Evolutionary conservation across 129 eudicot genomes (phyloP).

Genomic region (Gnaphalium uliginosum): DNA sequence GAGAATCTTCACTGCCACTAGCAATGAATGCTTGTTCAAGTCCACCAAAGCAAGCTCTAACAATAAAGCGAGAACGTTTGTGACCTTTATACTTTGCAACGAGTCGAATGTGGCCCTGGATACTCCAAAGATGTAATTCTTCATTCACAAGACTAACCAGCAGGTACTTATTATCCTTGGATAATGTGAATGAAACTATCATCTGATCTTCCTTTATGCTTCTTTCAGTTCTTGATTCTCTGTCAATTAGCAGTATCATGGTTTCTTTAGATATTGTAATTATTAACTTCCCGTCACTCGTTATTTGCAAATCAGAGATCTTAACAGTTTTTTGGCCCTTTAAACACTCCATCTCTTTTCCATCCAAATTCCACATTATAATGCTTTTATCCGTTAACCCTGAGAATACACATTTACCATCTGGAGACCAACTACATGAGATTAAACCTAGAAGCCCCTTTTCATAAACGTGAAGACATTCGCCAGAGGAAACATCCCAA

Average conservation of each 20-base stretch:
- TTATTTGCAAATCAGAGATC: slow-evolving; percentile 69
- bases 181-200: slow-evolving; percentile 73
- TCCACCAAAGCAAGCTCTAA: slow-evolving; percentile 95
- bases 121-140: slow-evolving; percentile 92
- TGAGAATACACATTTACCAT: slow-evolving; percentile 59
- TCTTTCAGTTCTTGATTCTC: slow-evolving; percentile 72
- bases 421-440: slow-evolving; percentile 81
- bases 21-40: slow-evolving; percentile 82
- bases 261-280: slow-evolving; percentile 58
- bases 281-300: slow-evolving; percentile 52
- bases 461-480: slow-evolving; percentile 72
- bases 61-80: slow-evolving; percentile 69
- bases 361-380: slow-evolving; percentile 78
- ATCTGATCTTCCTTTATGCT: slow-evolving; percentile 68
- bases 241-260: slow-evolving; percentile 51
- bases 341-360: slow-evolving; percentile 73
- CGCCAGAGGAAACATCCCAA: slow-evolving; percentile 78
- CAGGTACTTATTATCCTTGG: slow-evolving; percentile 65
- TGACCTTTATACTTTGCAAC: slow-evolving; percentile 85
- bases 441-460: slow-evolving; percentile 59
- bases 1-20: slow-evolving; percentile 98
- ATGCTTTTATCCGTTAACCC: slow-evolving; percentile 79
- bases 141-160: slow-evolving; percentile 68
- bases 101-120: slow-evolving; percentile 57
- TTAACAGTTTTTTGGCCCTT: slow-evolving; percentile 65